A percentile compares a stretch with the other conserved stretches of the same genome.
Evolutionary conservation across 257 asterid species (phyloP).

Genomic region (Solanum paucissectum): DNA sequence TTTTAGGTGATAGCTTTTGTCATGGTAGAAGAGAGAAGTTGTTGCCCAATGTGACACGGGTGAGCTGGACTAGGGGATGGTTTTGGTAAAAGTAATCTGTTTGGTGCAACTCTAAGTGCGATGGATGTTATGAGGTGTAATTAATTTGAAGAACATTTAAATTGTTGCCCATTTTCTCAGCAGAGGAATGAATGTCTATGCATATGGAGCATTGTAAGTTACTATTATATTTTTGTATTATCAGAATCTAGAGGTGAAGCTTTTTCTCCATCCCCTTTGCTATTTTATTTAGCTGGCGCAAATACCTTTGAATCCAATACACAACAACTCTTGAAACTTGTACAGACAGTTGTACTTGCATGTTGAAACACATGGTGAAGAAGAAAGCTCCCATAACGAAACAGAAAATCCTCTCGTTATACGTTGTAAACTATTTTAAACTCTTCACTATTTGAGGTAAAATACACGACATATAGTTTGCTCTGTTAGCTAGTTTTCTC

Average conservation of each 20-base stretch:
- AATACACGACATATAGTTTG: background rate
- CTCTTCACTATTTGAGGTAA: background rate
- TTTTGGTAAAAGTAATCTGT: background rate
- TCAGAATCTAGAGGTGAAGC: background rate
- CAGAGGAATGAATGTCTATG: background rate
- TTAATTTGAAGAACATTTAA: background rate
- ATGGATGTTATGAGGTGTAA: background rate
- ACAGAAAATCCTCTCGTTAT: background rate
- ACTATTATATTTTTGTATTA: background rate
- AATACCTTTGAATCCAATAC: background rate
- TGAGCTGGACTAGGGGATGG: constrained; percentile 20
- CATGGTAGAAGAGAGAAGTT: constrained; percentile 4
- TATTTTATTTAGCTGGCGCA: background rate
- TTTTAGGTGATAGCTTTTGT: constrained; percentile 15
- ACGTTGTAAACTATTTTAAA: background rate
- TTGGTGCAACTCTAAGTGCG: background rate
- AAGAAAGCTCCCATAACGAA: background rate
- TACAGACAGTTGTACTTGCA: background rate
- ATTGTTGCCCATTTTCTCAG: background rate
- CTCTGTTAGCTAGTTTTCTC: background rate
- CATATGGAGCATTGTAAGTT: background rate
- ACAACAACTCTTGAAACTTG: background rate
- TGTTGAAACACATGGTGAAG: background rate
- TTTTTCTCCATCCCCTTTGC: background rate
- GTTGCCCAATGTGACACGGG: constrained; percentile 23